Conservation (phyloP, 768 basidiomycete species). For the Lanmaoa rubissima region DNA sequence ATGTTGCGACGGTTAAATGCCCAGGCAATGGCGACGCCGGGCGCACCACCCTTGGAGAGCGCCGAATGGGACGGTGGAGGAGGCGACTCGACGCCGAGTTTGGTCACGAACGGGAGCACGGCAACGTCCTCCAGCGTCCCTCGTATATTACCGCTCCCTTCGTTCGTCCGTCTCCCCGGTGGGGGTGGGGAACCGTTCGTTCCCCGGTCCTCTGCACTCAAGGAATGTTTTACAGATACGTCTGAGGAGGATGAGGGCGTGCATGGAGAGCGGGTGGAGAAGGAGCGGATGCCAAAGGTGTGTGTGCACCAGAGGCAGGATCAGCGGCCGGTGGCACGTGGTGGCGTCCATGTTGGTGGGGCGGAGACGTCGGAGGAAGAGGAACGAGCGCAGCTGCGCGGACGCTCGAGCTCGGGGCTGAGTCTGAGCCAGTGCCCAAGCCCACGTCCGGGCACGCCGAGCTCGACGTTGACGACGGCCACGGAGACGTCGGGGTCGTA, state of each 20-base stretch:
- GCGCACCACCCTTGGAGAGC: neutral
- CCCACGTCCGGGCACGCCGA: constrained; percentile 20
- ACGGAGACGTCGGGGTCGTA: constrained; percentile 21
- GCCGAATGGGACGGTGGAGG: neutral
- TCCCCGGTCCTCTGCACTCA: constrained; percentile 20
- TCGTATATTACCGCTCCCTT: constrained; percentile 2
- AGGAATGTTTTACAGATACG: constrained; percentile 18
- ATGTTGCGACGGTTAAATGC: constrained; percentile 21
- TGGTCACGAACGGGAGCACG: constrained; percentile 20
- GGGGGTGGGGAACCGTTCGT: constrained; percentile 9
- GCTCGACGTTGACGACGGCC: constrained; percentile 20
- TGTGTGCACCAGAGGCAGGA: constrained; percentile 5
- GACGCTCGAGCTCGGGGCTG: neutral
- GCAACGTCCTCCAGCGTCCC: constrained; percentile 16
- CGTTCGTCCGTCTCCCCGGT: neutral
- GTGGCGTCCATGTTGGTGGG: neutral
- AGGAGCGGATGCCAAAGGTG: neutral
- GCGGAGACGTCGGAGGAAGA: constrained; percentile 8
- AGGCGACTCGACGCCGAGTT: constrained; percentile 22
- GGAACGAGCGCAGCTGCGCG: neutral
- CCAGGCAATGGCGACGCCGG: constrained; percentile 7
- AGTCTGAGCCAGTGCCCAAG: neutral
- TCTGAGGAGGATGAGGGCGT: constrained; percentile 17
- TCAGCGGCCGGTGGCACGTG: constrained; percentile 6
- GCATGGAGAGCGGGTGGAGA: neutral